Evolutionary conservation across 257 asterid species (phyloP).

Genomic region (Scutellaria barbata): DNA sequence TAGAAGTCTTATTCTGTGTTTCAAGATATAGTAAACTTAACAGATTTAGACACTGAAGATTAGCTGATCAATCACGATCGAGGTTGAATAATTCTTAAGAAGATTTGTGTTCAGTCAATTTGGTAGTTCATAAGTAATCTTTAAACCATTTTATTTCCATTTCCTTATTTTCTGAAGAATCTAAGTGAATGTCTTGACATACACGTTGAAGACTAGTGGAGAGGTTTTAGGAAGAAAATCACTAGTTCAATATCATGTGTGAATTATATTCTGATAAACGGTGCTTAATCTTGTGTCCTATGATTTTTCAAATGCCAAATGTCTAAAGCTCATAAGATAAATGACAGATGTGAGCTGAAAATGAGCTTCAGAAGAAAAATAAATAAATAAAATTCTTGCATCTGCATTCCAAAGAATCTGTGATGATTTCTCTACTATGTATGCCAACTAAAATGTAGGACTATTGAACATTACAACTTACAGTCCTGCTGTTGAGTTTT

Average conservation of each 20-base stretch:
- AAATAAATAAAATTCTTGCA: neutral
- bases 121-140: conserved; percentile 15
- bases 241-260: neutral
- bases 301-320: neutral
- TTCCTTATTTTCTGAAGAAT: neutral
- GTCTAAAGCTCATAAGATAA: neutral
- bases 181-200: neutral
- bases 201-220: conserved; percentile 3
- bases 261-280: conserved; percentile 14
- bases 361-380: neutral
- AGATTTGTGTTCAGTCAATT: neutral
- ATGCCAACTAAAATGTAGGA: neutral
- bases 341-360: neutral
- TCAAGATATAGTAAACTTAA: conserved; percentile 9
- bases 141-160: conserved; percentile 11
- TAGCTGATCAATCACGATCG: neutral
- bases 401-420: neutral
- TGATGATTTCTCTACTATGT: neutral
- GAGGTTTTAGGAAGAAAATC: neutral
- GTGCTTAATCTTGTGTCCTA: neutral
- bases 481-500: neutral
- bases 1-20: neutral
- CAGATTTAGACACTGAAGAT: conserved; percentile 6
- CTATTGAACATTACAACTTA: neutral
- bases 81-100: neutral